Percentiles rank a stretch among this genome's conserved stretches.
Conservation (phyloP, 768 basidiomycete genomes). For the Exidia glandulosa region DNA sequence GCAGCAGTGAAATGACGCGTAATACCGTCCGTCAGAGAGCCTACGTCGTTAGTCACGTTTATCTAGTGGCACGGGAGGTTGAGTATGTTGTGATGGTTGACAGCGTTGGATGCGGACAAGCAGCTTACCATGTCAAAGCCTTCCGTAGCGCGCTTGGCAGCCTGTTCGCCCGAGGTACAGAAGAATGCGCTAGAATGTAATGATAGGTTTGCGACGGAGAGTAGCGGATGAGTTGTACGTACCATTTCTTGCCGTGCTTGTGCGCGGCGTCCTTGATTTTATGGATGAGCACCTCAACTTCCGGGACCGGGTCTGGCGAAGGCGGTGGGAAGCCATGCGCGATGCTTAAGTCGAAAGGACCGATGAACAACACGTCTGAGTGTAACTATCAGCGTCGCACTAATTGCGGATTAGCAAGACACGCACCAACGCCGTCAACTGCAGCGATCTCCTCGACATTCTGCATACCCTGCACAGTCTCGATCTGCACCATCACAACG, state of each 20-base stretch:
- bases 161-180: constrained; percentile 35
- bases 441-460: constrained; percentile 49
- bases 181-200: constrained; percentile 31
- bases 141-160: constrained; percentile 32
- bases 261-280: constrained; percentile 39
- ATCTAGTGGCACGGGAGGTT: neutral
- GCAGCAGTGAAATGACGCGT: neutral
- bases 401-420: neutral
- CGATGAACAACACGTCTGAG: constrained; percentile 46
- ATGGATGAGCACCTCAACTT: constrained; percentile 51
- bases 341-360: constrained; percentile 59
- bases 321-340: constrained; percentile 49
- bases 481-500: constrained; percentile 56
- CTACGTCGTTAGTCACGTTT: neutral
- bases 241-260: constrained; percentile 55
- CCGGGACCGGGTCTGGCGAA: constrained; percentile 52
- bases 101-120: neutral
- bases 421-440: constrained; percentile 51
- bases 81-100: neutral
- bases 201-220: neutral
- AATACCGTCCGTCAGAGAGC: neutral
- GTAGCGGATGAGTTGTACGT: constrained; percentile 2
- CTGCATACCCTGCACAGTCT: constrained; percentile 46
- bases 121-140: constrained; percentile 36
- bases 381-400: neutral